Evolutionary conservation across 2,329 filamentous ascomycete genomes (phyloP), one percentile per base, ranked within the genome.

Genomic region (Coniochaeta sp.): DNA sequence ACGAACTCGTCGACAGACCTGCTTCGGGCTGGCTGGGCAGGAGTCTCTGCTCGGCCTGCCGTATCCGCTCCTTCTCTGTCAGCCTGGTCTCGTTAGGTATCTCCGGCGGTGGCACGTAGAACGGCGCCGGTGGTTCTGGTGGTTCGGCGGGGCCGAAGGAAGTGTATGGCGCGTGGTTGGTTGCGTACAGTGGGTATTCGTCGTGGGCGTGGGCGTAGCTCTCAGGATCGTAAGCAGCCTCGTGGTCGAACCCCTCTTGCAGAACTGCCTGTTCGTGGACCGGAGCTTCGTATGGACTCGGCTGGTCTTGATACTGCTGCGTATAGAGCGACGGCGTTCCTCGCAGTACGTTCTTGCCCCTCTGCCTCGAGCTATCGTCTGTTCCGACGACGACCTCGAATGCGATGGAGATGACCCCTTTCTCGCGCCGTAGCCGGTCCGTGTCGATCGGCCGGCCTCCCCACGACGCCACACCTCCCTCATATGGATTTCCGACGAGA

Each of bases 361-460:
- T 80, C 61, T 76, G 70, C 64, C 82, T 74, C 62, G 82, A 83
- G 66, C 87, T 93, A 72, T 99, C 93, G 38, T 83, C 83, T 0
- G 92, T 96, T 1, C 95, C 95, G 22, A 98, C 87, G 1, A 96
- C 80, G 16, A 96, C 84, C 71, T 97, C 92, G 67, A 97, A 93
- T 0, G 89, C 81, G 59, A 92, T 90, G 0, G 88, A 89, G 24
- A 97, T 88, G n/a, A 98, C 91, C 9, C 91, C 91, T 70, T 96
- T 97, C 70, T 96, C 91, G 44, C 93, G 86, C 57, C 91, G 83
- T 28, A 98, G 85, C 55, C 88, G 85, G 64, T 95, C 89, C 0
- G 95, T 99, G 66, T 97, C 92, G 47, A 96, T 83, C 63, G 97
- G 91, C 62, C 87, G 88, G 7, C 87, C 81, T 44, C 80, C 82